Conservation (phyloP, 306 rosid genomes). For the Lathyrus oleraceus region DNA sequence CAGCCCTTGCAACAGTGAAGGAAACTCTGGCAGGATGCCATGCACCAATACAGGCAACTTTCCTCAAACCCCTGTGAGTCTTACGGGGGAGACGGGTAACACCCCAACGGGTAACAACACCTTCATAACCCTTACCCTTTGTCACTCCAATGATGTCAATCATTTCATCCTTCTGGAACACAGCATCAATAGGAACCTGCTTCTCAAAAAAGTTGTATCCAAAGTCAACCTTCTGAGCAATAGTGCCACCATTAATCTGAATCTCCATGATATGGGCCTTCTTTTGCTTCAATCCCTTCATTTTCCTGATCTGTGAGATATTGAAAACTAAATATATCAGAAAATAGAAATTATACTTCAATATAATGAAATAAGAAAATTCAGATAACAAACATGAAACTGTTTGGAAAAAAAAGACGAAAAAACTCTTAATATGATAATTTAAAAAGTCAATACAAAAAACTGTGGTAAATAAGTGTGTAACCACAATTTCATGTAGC, state of each 20-base stretch:
- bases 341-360: background rate
- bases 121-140: constrained; percentile 90
- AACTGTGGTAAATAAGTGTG: too few relatives aligned
- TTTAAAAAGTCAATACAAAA: too few relatives aligned
- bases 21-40: constrained; percentile 97
- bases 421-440: too few relatives aligned
- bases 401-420: too few relatives aligned
- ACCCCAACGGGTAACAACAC: constrained; percentile 92
- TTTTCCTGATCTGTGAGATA: constrained; percentile 61
- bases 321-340: background rate
- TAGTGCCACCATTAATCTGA: constrained; percentile 76
- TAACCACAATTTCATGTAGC: background rate
- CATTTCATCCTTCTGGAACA: constrained; percentile 93
- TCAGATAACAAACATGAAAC: too few relatives aligned
- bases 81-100: constrained; percentile 89
- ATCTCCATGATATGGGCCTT: constrained; percentile 90
- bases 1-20: constrained; percentile 89
- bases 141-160: constrained; percentile 85
- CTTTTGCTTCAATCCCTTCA: constrained; percentile 91
- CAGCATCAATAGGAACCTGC: constrained; percentile 81
- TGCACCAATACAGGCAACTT: constrained; percentile 95
- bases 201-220: constrained; percentile 76
- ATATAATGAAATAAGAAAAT: too few relatives aligned
- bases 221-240: constrained; percentile 78
- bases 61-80: constrained; percentile 88